Evolutionary conservation across 1,284 basidiomycete species (phyloP), one percentile per base, ranked within the genome.

Genomic region (Boletus smithii): DNA sequence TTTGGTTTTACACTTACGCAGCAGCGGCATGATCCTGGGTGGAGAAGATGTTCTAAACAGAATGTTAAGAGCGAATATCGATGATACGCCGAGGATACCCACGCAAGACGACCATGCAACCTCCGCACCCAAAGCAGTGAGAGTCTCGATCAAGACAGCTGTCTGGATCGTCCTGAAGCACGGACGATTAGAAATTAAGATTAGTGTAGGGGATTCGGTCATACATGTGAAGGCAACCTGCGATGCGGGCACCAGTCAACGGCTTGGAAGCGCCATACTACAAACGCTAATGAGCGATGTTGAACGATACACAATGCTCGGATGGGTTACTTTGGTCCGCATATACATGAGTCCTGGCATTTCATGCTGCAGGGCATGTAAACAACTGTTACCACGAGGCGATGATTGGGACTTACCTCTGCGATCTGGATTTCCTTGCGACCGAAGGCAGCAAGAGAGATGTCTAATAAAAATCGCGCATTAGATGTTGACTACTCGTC

Each of bases 61-160:
- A 47, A 53, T n/a, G 35, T 56, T 30, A 56, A 38, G 13, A 30
- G 14, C 22, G 14, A 51, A 42, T 14, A 41, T 24, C 14, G 39
- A 30, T 17, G 16, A 45, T 53, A 42, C 26, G 41, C 38, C 20
- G 2, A 50, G 23, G 44, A 40, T 42, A 75, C 84, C 49, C 68
- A 90, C 88, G 77, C 95, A 97, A 62, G 95, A 99, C 38, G 97
- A 99, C 97, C 95, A 99, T 61, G 95, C 84, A 55, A 99, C 95
- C 73, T 98, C 88, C 57, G 97, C 95, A 69, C 95, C 95, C 63
- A 99, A 85, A 58, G 86, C 87, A 58, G 84, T 88, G 61, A 99
- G 80, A 54, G 94, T 97, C 80, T 97, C 94, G 68, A 97, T 97
- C 71, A 95, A 85, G 62, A 95, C 91, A 44, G 93, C 91, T 54